phyloP scores from a whole-genome alignment of 208 protist genomes.

The Crithidia thermophila region DNA sequence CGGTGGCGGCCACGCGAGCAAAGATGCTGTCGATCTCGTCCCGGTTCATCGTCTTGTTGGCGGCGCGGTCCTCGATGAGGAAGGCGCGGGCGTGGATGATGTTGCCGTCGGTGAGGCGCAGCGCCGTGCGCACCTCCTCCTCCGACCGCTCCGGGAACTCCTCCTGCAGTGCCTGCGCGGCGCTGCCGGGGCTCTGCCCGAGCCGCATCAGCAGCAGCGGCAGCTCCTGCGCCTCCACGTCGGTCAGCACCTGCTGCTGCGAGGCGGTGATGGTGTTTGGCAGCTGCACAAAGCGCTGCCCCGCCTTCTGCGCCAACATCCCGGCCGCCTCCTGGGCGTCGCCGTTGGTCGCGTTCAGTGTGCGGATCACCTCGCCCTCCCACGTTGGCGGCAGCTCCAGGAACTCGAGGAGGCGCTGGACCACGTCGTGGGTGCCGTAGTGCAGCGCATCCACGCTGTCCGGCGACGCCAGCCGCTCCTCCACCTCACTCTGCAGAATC shows the following conservation, averaged over 20 bases:
- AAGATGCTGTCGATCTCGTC: conserved; percentile 35
- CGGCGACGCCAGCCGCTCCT: conserved; percentile 29
- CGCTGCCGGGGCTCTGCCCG: conserved; percentile 1
- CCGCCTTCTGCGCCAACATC: conserved; percentile 39
- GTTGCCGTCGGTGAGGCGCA: conserved; percentile 60
- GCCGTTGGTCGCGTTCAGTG: conserved; percentile 65
- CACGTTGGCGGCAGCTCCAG: conserved; percentile 46
- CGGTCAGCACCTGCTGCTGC: conserved; percentile 9
- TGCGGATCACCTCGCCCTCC: conserved; percentile 58
- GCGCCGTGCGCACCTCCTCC: conserved; percentile 10
- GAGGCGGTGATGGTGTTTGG: conserved; percentile 11
- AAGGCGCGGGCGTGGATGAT: conserved; percentile 44
- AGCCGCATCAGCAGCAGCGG: conserved; percentile 13
- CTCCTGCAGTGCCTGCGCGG: neutral
- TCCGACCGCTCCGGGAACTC: conserved; percentile 15
- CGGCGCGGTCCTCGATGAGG: conserved; percentile 29
- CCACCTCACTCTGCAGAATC: conserved; percentile 61
- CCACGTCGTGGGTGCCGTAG: conserved; percentile 63
- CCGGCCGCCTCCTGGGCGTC: conserved; percentile 54
- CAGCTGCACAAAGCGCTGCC: conserved; percentile 21
- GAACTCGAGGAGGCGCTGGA: conserved; percentile 59
- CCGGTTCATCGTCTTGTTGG: conserved; percentile 1
- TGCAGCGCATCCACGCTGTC: conserved; percentile 33
- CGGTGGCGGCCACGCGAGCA: conserved; percentile 22
- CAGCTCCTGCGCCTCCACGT: conserved; percentile 13